phyloP scores from a whole-genome alignment of 768 basidiomycete species.

The Trametes sanguinea region DNA sequence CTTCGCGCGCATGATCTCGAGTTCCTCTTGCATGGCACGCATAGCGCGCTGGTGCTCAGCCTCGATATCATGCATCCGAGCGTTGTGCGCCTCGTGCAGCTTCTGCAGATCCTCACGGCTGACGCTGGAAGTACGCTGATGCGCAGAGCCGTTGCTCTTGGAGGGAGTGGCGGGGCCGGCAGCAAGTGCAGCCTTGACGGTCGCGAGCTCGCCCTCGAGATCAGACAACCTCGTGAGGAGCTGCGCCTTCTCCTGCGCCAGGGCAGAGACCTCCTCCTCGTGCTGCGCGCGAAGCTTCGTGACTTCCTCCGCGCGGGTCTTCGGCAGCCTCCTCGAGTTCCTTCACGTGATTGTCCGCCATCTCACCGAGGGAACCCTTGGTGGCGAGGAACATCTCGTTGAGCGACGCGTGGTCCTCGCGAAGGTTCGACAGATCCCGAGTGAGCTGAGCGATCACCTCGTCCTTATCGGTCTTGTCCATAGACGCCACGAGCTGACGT shows the following conservation, averaged over 20 bases:
- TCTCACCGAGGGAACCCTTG: constrained; percentile 68
- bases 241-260: constrained; percentile 64
- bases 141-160: constrained; percentile 54
- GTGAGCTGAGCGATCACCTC: constrained; percentile 57
- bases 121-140: constrained; percentile 48
- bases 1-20: constrained; percentile 52
- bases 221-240: constrained; percentile 66
- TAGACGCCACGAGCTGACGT: constrained; percentile 45
- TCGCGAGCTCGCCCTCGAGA: constrained; percentile 76
- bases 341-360: constrained; percentile 65
- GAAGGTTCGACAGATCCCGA: constrained; percentile 60
- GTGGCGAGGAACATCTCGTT: constrained; percentile 69
- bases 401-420: constrained; percentile 67
- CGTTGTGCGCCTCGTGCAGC: constrained; percentile 82
- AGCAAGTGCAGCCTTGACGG: constrained; percentile 55
- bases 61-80: constrained; percentile 74
- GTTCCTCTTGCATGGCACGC: constrained; percentile 54
- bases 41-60: constrained; percentile 64
- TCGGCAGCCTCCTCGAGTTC: constrained; percentile 81
- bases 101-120: constrained; percentile 77
- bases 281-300: constrained; percentile 60
- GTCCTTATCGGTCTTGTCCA: constrained; percentile 46
- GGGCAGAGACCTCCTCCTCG: constrained; percentile 57
- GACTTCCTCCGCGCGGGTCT: constrained; percentile 68
- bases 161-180: constrained; percentile 49